Evolutionary conservation across 306 rosid genomes (phyloP), one percentile per base, ranked within the genome.

Genomic region (Prunus mira): DNA sequence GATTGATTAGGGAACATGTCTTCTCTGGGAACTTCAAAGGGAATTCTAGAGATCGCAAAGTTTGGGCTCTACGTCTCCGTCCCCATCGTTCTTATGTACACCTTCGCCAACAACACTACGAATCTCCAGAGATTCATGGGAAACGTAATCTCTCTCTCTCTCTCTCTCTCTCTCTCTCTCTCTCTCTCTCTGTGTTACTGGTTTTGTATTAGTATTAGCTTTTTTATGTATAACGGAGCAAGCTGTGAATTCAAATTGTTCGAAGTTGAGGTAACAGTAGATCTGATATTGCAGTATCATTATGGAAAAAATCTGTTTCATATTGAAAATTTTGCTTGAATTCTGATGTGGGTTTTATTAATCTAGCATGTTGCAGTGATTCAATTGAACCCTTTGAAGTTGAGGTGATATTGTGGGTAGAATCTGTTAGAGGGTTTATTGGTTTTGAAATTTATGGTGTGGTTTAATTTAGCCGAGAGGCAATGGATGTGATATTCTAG

Each of bases 91-190:
- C 89, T 95, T 6, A 90, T 95, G 97, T 89, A 88, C 83, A 17
- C 82, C 45, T 91, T 87, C 77, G 93, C 92, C 76, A 91, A 87
- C 86, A 91, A 91, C 49, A 71, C 89, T 6, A 83, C 79, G 69
- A 91, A 91, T 71, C 65, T 93, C 76, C 86, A 89, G 83, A 91
- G 63, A 73, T 91, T 93, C 87, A 87, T 93, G 87, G 97, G 98
- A 75, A 88, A 86, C 25, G 96, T 93, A 84, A 63, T 73, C 56
- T 67, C 65, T 41, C 50, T 20, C 64, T 67, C 65, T 41, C 50
- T 20, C 64, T 66, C 64, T 25, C 4, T 45, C 25, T 69, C 45
- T 72, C 64, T 25, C 4, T 73, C 55, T 72, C 64, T 41, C 50
- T n/a, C 63, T 65, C 63, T 25, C 3, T 43, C 32, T 69, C 43